Evolutionary conservation across 345 rosid genomes (phyloP).

Genomic region (Geranium brycei): DNA sequence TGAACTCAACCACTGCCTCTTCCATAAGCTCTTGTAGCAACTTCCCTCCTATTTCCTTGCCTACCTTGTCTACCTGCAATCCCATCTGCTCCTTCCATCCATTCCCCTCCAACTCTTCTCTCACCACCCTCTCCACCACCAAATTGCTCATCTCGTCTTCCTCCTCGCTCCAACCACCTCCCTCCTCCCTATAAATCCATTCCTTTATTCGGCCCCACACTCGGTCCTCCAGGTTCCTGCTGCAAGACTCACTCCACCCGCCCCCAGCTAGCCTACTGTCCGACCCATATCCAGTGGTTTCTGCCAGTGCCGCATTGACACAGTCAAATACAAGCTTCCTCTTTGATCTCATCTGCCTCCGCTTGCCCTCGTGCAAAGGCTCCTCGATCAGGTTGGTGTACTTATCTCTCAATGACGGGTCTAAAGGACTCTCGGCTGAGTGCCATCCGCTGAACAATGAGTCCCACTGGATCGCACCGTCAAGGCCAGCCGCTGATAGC

Average conservation of each 20-base stretch:
- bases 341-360: constrained; percentile 50
- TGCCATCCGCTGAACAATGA: constrained; percentile 42
- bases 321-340: constrained; percentile 62
- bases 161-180: constrained; percentile 14
- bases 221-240: constrained; percentile 23
- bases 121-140: constrained; percentile 53
- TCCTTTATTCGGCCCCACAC: constrained; percentile 58
- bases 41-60: constrained; percentile 43
- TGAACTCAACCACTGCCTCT: constrained; percentile 51
- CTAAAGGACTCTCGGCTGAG: constrained; percentile 66
- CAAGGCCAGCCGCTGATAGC: constrained; percentile 43
- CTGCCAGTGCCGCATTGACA: constrained; percentile 49
- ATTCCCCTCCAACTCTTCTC: constrained; percentile 59
- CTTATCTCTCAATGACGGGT: constrained; percentile 53
- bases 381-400: constrained; percentile 27
- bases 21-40: constrained; percentile 69
- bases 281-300: constrained; percentile 26
- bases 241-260: constrained; percentile 11
- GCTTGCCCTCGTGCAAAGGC: constrained; percentile 51
- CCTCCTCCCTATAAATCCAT: constrained; percentile 37
- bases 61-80: constrained; percentile 38
- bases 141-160: constrained; percentile 35
- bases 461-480: constrained; percentile 21
- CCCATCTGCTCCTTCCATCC: constrained; percentile 45
- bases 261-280: constrained; percentile 12